Base-by-base conservation (phyloP, 2,329 filamentous ascomycete species). In the Venturia aucupariae region DNA sequence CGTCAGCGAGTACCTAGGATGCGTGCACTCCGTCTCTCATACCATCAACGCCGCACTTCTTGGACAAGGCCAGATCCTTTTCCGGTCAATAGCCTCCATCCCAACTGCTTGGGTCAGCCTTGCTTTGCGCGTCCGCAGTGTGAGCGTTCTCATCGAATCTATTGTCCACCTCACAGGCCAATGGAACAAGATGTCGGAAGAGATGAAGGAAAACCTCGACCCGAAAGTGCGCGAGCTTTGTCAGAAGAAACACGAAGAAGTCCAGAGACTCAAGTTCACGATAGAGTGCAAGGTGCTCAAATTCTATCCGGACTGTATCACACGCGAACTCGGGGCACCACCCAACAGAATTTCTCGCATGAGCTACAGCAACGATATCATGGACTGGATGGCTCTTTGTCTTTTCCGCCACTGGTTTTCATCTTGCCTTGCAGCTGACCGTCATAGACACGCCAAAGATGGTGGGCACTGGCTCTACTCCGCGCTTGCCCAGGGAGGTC, bases 341-440 rank as follows among this genome's bases (percentile, higher is more conserved):
- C 66, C 44, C 70, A 27, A 73, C 69, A 68, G 66, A 44, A 71
- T 55, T 2, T 42, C 74, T 61, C 77, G 79, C 41, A 75, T 77
- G 55, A 72, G 73, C 19, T 82, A 81, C 67, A 71, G 74, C 24
- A 78, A 75, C 65, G 78, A 82, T 66, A 79, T 83, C 65, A 75
- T 81, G 66, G 73, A 78, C 67, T 83, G 81, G 81, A 79, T 82
- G 71, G 77, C 76, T 4, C 71, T 82, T 8, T 69, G 68, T 8
- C 75, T 80, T 61, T 78, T 80, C 69, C 76, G 78, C 0, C 77
- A 82, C 68, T 82, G 78, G 76, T 69, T 81, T 39, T 73, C 72
- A 0, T 74, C 80, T 62, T 69, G 72, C 17, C 71, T 81, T 42
- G 70, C 74, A 44, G 72, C 73, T 10, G 74, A 75, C 30, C 72